These are phyloP conservation scores for Orbilia javanica DNA, from an alignment of 2,329 filamentous ascomycete genomes.

Conservation along the genomic window DNA sequence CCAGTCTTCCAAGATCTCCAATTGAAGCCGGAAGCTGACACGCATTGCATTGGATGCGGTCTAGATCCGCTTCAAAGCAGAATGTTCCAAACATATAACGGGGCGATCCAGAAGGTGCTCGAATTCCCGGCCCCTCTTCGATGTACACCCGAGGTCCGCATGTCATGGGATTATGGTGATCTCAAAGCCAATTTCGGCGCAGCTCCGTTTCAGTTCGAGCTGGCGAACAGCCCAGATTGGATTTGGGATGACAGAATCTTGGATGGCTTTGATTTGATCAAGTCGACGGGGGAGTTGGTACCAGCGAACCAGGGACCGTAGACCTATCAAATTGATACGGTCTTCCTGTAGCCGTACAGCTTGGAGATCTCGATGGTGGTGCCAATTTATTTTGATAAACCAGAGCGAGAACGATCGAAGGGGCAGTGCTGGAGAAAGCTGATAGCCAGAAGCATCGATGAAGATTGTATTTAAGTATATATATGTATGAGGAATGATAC, in stretches of 20 bases:
- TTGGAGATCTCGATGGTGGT: too few relatives aligned
- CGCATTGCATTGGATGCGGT: neutral
- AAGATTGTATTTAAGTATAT: too few relatives aligned
- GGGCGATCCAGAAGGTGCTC: neutral
- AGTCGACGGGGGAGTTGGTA: too few relatives aligned
- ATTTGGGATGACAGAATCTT: slow-evolving; percentile 5
- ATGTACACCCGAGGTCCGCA: slow-evolving; percentile 4
- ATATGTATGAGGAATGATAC: too few relatives aligned
- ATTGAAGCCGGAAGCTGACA: too few relatives aligned
- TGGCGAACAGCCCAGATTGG: slow-evolving; percentile 30
- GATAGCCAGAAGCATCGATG: too few relatives aligned
- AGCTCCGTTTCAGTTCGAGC: slow-evolving; percentile 14
- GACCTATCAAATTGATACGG: too few relatives aligned
- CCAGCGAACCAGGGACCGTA: too few relatives aligned
- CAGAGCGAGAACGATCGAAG: too few relatives aligned
- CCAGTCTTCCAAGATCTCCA: neutral
- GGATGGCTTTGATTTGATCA: neutral
- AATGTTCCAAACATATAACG: neutral
- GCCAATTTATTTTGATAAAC: too few relatives aligned
- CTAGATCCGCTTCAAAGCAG: neutral
- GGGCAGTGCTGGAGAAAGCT: too few relatives aligned
- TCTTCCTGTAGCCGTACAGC: too few relatives aligned
- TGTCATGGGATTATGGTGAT: neutral
- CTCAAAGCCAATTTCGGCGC: slow-evolving; percentile 29
- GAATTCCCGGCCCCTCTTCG: neutral